These are phyloP conservation scores for Xylariaceae sp. DNA, from an alignment of 2,329 filamentous ascomycete genomes.

Conservation along the genomic window DNA sequence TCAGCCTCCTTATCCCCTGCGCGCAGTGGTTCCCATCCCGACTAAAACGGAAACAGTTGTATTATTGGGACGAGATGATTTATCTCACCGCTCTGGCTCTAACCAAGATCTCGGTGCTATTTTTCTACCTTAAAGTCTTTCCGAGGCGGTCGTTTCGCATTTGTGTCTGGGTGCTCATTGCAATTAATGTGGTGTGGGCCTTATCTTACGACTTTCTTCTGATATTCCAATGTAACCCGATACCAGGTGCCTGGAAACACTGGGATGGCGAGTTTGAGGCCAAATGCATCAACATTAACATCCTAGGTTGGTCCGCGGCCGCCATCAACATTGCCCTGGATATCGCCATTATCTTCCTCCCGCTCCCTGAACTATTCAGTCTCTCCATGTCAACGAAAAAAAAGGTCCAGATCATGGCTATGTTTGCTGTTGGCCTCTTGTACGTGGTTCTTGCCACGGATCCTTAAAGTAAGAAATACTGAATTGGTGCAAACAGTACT, in stretches of 20 bases:
- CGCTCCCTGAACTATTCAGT: conserved; percentile 34
- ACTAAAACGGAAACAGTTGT: conserved; percentile 25
- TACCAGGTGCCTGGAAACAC: conserved; percentile 35
- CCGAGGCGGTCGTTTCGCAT: conserved; percentile 33
- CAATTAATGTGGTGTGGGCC: conserved; percentile 31
- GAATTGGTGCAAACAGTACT: conserved; percentile 24
- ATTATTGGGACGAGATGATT: conserved; percentile 36
- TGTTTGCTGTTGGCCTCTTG: conserved; percentile 42
- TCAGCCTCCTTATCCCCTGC: neutral
- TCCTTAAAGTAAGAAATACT: neutral
- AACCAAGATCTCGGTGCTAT: conserved; percentile 42
- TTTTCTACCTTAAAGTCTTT: conserved; percentile 42
- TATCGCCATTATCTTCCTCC: conserved; percentile 36
- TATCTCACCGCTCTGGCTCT: conserved; percentile 36
- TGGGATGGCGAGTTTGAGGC: conserved; percentile 39
- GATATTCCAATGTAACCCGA: conserved; percentile 37
- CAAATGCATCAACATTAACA: conserved; percentile 38
- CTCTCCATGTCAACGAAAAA: conserved; percentile 36
- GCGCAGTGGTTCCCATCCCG: neutral
- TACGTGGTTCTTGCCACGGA: conserved; percentile 11
- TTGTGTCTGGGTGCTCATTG: conserved; percentile 33
- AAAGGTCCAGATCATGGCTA: conserved; percentile 39
- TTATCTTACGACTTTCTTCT: conserved; percentile 34
- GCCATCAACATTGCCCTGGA: conserved; percentile 38
- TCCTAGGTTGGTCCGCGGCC: conserved; percentile 38